Evolutionary conservation across 2,329 filamentous ascomycete genomes (phyloP), one percentile per base, ranked within the genome.

Genomic region (Xylaria sp.): DNA sequence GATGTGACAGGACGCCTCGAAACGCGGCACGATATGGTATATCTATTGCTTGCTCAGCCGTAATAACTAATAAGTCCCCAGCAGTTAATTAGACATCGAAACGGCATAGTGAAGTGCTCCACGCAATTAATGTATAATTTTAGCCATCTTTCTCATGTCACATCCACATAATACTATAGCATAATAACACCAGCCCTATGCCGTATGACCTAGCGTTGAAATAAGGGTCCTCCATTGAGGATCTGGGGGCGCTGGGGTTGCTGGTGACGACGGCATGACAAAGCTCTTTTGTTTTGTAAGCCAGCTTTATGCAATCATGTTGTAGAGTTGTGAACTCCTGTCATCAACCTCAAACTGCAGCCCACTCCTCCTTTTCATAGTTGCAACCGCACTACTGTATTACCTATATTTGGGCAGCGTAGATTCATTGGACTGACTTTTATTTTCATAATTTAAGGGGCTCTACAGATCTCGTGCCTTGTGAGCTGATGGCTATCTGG

Each of bases 311-410:
- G 55, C 68, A 68, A 67, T 70, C 50, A 62, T 20, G n/a, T 51
- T 20, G 56, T n/a, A 61, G 56, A 62, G 37, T 34, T 44, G 25
- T 25, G 25, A 13, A 52, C 62, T 68, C 61, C 64, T 58, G 65
- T 70, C 68, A 70, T 68, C 68, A 65, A 68, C 52, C 15, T 59
- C 65, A 65, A 68, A 70, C 65, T 15, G 4, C 34, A 41, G 58
- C 48, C 46, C 55, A 63, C 57, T 20, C 37, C 28, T 60, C 46
- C 46, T 67, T 67, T 57, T 52, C 37, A 52, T 15, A 54, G 34
- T 44, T 48, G 37, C 32, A 32, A 48, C 32, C 5, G 15, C 25
- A 12, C 6, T 28, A 13, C 7, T 34, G 28, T 28, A 32, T 32
- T 20, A 62, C 32, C 7, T 48, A 28, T 60, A 56, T 28, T 44